Evolutionary conservation across 495 filamentous ascomycete genomes (phyloP), one percentile per base, ranked within the genome.

Genomic region (Rusavskia elegans): DNA sequence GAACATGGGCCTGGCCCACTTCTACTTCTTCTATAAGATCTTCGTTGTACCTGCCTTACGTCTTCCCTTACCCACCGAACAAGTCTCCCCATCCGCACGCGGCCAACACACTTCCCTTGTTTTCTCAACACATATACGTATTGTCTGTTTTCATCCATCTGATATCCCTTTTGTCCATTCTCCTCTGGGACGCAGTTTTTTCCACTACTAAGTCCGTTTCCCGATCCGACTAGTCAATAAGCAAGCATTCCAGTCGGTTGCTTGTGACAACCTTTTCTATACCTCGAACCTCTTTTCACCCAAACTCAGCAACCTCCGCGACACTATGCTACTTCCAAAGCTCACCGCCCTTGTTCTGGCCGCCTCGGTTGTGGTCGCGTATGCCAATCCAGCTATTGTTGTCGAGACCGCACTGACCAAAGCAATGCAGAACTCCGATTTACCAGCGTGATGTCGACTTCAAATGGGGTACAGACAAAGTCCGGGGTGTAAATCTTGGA

Each of bases 401-500:
- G 17, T 46, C 7, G 17, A 29, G 23, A 16, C 8, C n/a, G 2
- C 14, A 29, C 44, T 42, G 7, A 42, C 44, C 29, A 8, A 37
- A 16, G 8, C 13, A 4, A 35, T 5, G 11, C 16, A 53, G 52
- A 8, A 53, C 19, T 25, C 52, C 52, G 13, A 48, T 53, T 19
- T 53, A 49, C 19, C 48, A 52, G 25, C 44, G 63, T 51, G 55
- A 37, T 37, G 59, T 60, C 27, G 58, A 55, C 36, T 65, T 53
- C 39, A 57, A 72, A 44, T 79, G 74, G 59, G 64, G 66, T 49
- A 52, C 54, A 27, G 54, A 70, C 1, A 72, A 71, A 53, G 67
- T 79, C 37, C 71, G 70, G 16, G 77, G 77, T 51, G 75, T 80
- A 32, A 79, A 78, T 53, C 66, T 79, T 8, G 76, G 77, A 52